Base-by-base conservation (phyloP, 768 basidiomycete species). In the Panus rudis region DNA sequence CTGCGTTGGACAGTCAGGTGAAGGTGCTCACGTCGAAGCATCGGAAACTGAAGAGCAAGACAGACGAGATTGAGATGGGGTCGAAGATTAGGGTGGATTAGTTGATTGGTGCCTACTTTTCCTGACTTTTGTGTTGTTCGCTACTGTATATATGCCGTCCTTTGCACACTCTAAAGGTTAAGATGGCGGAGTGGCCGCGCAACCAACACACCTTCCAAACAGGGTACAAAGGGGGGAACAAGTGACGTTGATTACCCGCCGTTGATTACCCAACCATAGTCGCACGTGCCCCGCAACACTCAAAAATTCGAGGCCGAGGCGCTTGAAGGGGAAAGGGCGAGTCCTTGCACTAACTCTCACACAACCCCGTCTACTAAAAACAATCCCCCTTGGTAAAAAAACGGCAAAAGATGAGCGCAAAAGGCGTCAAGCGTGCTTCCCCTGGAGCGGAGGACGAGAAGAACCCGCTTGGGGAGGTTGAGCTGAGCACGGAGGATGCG, bases 1-100 rank as follows among this genome's bases (percentile, higher is more conserved):
- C 67, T 21, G 63, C 61, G 26, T 54, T 67, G 8, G 53, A 69
- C 41, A 48, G 53, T 14, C 64, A 57, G 50, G 56, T 65, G 52
- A 48, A 62, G 43, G 50, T 62, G 47, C 69, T 69, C 55, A 67
- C 62, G 34, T 63, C 60, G 24, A 42, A 58, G 17, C 54, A 52
- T 28, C 47, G 46, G 8, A 52, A 57, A 24, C 61, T 61, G 42
- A 53, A 51, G 21, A 63, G 62, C 59, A 55, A 63, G 60, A 39
- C 72, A 42, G 84, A 85, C 51, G 84, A 88, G 61, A 73, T 90
- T 30, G 90, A 92, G 67, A 73, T 91, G 70, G 89, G 85, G 17
- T 69, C 73, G 45, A 89, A 83, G 67, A 89, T 87, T 65, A 74
- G 87, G 48, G 71, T 81, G 21, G 87, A 89, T 57, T 87, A 49